Percentiles rank a stretch among this genome's conserved stretches.
Conservation (phyloP, 768 basidiomycete genomes). For the Pleurotus sapidus region DNA sequence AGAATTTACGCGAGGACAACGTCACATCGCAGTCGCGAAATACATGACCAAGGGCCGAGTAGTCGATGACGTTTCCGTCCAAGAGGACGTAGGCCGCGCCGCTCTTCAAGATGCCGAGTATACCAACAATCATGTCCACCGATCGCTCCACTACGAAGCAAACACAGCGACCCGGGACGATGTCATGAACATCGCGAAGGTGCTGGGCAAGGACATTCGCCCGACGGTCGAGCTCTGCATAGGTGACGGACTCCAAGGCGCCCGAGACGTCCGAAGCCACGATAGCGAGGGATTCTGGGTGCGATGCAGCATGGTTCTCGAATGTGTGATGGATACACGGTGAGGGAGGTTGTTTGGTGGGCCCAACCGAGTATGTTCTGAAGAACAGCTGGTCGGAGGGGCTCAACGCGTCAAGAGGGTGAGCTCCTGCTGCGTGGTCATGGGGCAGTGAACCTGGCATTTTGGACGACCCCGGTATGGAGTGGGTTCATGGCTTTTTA, state of each 20-base stretch:
- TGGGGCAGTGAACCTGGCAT: too few relatives aligned
- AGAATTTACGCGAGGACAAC: conserved; percentile 22
- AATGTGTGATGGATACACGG: conserved; percentile 21
- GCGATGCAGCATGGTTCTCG: conserved; percentile 19
- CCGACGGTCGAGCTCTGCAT: conserved; percentile 23
- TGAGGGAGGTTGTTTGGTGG: not conserved
- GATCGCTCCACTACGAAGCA: conserved; percentile 44
- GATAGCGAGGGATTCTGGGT: conserved; percentile 22
- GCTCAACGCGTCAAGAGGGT: not conserved
- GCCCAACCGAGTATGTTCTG: not conserved
- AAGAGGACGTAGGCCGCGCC: conserved; percentile 47
- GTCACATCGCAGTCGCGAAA: conserved; percentile 34
- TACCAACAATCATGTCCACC: conserved; percentile 36
- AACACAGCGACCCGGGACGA: conserved; percentile 38
- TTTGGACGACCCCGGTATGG: too few relatives aligned
- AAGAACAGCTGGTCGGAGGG: not conserved
- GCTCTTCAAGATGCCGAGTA: conserved; percentile 42
- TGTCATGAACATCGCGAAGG: conserved; percentile 31
- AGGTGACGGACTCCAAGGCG: conserved; percentile 18
- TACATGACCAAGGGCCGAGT: conserved; percentile 39
- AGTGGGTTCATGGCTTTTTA: too few relatives aligned
- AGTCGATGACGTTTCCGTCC: conserved; percentile 43
- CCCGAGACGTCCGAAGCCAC: conserved; percentile 9
- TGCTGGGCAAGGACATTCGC: conserved; percentile 30
- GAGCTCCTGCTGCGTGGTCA: too few relatives aligned